phyloP scores from a whole-genome alignment of 441 rosid species.

The Jatropha podagrica region DNA sequence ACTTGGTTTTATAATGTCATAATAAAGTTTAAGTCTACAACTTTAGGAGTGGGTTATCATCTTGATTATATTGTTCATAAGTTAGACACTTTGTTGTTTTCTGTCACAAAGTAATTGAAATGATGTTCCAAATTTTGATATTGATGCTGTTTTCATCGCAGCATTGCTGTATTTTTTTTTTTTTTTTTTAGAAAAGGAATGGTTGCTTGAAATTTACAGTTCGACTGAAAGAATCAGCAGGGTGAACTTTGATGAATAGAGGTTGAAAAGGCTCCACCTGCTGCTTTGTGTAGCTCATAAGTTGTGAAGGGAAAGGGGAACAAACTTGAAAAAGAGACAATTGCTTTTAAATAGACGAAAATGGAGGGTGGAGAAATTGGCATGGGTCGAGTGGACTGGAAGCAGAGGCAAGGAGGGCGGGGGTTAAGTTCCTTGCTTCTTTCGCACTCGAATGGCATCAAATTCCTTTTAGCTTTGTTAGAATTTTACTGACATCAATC shows the following conservation, averaged over 20 bases:
- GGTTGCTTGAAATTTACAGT: neutral
- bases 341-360: neutral
- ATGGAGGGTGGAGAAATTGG: neutral
- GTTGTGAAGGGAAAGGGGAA: neutral
- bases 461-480: neutral
- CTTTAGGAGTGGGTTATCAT: conserved; percentile 4
- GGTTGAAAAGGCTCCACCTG: neutral
- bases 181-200: no score
- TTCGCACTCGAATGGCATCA: neutral
- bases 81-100: neutral
- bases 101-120: conserved; percentile 2
- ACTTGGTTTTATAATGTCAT: conserved; percentile 17
- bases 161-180: no score
- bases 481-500: neutral
- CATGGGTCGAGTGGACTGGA: neutral
- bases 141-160: neutral
- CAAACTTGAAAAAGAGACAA: neutral
- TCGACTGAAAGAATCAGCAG: neutral
- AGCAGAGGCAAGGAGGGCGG: neutral
- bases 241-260: neutral
- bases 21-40: conserved; percentile 19
- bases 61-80: conserved; percentile 26
- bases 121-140: neutral
- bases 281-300: no score
- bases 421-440: neutral